Base-by-base conservation (phyloP, 2,329 filamentous ascomycete genomes). In the Aspergillus latus region DNA sequence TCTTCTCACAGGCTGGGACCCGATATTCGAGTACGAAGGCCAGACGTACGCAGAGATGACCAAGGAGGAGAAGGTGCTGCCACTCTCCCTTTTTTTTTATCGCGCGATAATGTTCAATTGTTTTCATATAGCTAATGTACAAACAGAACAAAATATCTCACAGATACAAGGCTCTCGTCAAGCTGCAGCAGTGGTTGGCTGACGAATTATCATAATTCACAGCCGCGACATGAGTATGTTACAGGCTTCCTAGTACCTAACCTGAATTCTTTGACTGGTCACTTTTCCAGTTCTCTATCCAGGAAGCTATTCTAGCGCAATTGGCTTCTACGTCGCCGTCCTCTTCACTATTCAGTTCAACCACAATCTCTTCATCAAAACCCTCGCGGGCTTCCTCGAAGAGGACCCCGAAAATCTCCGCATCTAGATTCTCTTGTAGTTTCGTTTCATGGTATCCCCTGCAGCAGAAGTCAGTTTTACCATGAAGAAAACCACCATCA, bases 11-110 rank as follows among this genome's bases (percentile, higher is more conserved):
- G 92, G 93, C 45, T 99, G 94, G 94, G 94, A 99, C 73, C 86
- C 94, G 2, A 88, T 96, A 62, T 99, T 99, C 67, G 94, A 99
- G 76, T 93, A 95, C 65, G 83, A 95, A 62, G 92, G 92, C 42
- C 80, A 90, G 76, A 99, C 94, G 78, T 88, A 96, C 72, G 94
- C 94, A 29, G 94, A 99, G 78, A 99, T 99, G 94, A 88, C 91
- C 50, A 92, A 86, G 61, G 79, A 89, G 74, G 90, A 90, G 78
- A 93, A 96, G 89, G 92, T 92, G 80, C 57, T 49, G 49, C 40
- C 47, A 9, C 40, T 16, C 32, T 36, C 34, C 40, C 2, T 34
- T 7, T 26, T 37, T 28, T 30, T 32, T 11, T 15, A 11, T 21
- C 21, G 21, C 21, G 21, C 21, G 21, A 21, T 21, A 21, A 21